A percentile compares a stretch with the other conserved stretches of the same genome.
Conservation (phyloP, 1,139 yeast genomes). For the Suhomyces guaymorum region DNA sequence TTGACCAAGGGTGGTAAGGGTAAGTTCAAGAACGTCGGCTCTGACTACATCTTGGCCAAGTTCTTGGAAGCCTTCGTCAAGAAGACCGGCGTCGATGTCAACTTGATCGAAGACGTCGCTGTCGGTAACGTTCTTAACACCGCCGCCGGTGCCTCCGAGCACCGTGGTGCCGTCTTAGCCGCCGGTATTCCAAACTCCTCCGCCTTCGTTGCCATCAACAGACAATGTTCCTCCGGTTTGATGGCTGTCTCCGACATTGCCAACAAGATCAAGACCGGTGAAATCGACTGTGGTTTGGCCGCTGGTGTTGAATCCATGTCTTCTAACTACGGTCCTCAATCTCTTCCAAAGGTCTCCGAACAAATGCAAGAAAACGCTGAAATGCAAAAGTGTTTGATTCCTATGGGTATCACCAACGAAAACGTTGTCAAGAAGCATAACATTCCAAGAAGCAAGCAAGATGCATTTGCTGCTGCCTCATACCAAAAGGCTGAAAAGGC, state of each 20-base stretch:
- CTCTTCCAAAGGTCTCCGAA: constrained; percentile 64
- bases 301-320: constrained; percentile 95
- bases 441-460: constrained; percentile 74
- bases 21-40: constrained; percentile 68
- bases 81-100: constrained; percentile 62
- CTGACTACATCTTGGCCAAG: constrained; percentile 70
- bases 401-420: constrained; percentile 92
- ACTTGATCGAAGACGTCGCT: constrained; percentile 74
- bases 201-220: constrained; percentile 80
- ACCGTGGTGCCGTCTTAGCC: constrained; percentile 69
- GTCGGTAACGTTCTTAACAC: constrained; percentile 87
- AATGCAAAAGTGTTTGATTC: constrained; percentile 68
- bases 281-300: constrained; percentile 87
- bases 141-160: constrained; percentile 93
- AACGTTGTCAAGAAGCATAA: constrained; percentile 65
- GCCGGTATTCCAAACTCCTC: constrained; percentile 55
- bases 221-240: constrained; percentile 94
- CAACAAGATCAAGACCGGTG: constrained; percentile 81
- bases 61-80: constrained; percentile 64
- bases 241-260: constrained; percentile 90
- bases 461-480: constrained; percentile 83
- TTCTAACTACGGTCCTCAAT: constrained; percentile 72
- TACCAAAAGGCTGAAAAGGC: constrained; percentile 82
- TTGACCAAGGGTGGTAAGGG: constrained; percentile 86
- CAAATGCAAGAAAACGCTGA: constrained; percentile 40